Conservation (phyloP, 2,329 filamentous ascomycete genomes). For the Erysiphe neolycopersici region DNA sequence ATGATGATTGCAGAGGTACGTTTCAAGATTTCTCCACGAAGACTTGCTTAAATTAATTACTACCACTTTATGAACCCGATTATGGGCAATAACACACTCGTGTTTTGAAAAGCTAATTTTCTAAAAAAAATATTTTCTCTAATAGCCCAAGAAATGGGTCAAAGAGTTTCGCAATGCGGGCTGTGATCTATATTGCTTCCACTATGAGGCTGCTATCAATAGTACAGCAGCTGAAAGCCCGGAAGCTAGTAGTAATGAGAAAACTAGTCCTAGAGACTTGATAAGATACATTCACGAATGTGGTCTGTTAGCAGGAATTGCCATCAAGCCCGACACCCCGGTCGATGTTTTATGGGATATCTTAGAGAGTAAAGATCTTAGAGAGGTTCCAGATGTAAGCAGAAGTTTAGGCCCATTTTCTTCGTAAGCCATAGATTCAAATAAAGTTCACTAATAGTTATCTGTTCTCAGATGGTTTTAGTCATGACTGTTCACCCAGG, state of each 20-base stretch:
- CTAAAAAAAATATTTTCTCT: neutral
- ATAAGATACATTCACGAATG: slow-evolving; percentile 74
- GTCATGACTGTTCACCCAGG: slow-evolving; percentile 97
- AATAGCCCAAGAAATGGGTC: slow-evolving; percentile 89
- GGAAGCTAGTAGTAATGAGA: slow-evolving; percentile 35
- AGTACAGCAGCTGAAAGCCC: slow-evolving; percentile 67
- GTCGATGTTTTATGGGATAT: slow-evolving; percentile 87
- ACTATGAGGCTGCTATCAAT: slow-evolving; percentile 78
- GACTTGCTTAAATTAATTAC: no score
- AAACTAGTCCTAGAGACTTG: slow-evolving; percentile 61
- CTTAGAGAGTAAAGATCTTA: slow-evolving; percentile 41
- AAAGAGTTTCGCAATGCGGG: slow-evolving; percentile 82
- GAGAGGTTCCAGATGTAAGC: slow-evolving; percentile 69
- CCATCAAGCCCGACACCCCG: slow-evolving; percentile 76
- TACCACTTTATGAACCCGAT: no score
- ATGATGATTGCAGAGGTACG: slow-evolving; percentile 97
- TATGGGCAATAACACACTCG: no score
- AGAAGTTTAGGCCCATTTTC: neutral
- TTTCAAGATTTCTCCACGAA: no score
- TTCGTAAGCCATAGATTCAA: neutral
- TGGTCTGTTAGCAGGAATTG: slow-evolving; percentile 76
- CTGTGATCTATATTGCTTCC: slow-evolving; percentile 98
- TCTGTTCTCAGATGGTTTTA: slow-evolving; percentile 54
- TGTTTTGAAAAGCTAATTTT: no score
- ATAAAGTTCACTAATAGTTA: neutral